Evolutionary conservation across 2,329 filamentous ascomycete species (phyloP).

Genomic region (Onygenales sp.): DNA sequence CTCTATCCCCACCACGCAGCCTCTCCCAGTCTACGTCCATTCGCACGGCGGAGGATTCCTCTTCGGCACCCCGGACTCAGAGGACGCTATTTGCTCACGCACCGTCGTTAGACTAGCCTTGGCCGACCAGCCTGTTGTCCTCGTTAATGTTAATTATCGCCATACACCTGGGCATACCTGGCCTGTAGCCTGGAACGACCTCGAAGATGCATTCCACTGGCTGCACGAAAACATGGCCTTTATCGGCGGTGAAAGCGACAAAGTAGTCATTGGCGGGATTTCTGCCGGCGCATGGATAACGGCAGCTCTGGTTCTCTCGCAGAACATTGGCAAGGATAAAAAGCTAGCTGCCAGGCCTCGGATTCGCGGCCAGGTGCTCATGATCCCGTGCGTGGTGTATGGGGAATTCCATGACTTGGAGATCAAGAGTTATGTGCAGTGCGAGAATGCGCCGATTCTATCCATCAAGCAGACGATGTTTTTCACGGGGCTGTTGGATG

Average conservation of each 20-base stretch:
- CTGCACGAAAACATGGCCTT: slow-evolving; percentile 34
- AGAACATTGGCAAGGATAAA: slow-evolving; percentile 22
- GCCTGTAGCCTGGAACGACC: slow-evolving; percentile 45
- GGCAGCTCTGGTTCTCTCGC: slow-evolving; percentile 32
- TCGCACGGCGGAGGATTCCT: slow-evolving; percentile 50
- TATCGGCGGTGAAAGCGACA: slow-evolving; percentile 29
- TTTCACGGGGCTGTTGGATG: slow-evolving; percentile 20
- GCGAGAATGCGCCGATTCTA: slow-evolving; percentile 42
- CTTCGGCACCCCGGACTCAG: slow-evolving; percentile 44
- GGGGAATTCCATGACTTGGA: too few species aligned
- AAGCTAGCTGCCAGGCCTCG: slow-evolving; percentile 17
- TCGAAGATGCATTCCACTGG: slow-evolving; percentile 48
- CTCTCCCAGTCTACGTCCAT: slow-evolving; percentile 43
- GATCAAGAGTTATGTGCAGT: slow-evolving; percentile 39
- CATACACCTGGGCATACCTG: too few species aligned
- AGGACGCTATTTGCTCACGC: slow-evolving; percentile 44
- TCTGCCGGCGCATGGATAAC: slow-evolving; percentile 40
- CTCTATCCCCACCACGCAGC: slow-evolving; percentile 19
- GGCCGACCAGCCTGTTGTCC: slow-evolving; percentile 36
- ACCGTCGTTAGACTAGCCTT: too few species aligned
- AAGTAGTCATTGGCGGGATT: slow-evolving; percentile 40
- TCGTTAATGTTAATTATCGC: slow-evolving; percentile 50
- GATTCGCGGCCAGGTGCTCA: slow-evolving; percentile 43
- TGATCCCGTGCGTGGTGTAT: slow-evolving; percentile 40
- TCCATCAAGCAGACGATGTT: slow-evolving; percentile 28